Evolutionary conservation across 228 moss, liverwort and hornwort genomes (phyloP).

Genomic region (Sphagnum fallax): DNA sequence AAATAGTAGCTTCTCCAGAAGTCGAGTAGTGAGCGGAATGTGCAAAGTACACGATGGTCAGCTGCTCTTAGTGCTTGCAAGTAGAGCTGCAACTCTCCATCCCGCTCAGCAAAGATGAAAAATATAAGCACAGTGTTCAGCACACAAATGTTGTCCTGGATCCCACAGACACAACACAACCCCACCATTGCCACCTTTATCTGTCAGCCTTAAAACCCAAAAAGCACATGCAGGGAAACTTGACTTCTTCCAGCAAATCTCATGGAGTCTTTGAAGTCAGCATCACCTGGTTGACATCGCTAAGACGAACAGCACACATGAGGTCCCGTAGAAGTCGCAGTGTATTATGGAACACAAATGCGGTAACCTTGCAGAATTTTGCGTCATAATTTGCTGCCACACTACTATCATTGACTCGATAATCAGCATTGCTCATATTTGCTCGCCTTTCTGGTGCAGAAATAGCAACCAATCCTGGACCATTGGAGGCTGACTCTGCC

Average conservation of each 20-base stretch:
- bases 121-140: slow-evolving; percentile 73
- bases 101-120: slow-evolving; percentile 58
- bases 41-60: slow-evolving; percentile 31
- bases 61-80: slow-evolving; percentile 39
- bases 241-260: too few relatives aligned
- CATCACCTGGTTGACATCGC: slow-evolving; percentile 64
- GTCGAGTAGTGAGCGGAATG: slow-evolving; percentile 50
- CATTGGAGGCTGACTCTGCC: slow-evolving; percentile 1
- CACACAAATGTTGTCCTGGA: slow-evolving; percentile 75
- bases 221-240: too few relatives aligned
- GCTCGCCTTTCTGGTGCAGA: slow-evolving; percentile 10
- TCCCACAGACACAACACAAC: too few relatives aligned
- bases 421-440: slow-evolving; percentile 13
- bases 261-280: too few relatives aligned
- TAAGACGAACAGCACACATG: slow-evolving; percentile 63
- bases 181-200: too few relatives aligned
- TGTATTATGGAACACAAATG: slow-evolving; percentile 57
- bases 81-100: slow-evolving; percentile 44
- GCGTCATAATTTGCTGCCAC: not conserved
- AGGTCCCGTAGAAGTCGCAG: slow-evolving; percentile 54
- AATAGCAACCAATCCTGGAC: slow-evolving; percentile 8
- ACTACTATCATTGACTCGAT: slow-evolving; percentile 5
- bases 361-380: slow-evolving; percentile 34
- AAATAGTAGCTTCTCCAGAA: slow-evolving; percentile 71
- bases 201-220: too few relatives aligned